Conservation (phyloP, 2,329 filamentous ascomycete species). For the Epichloe uncinata region DNA sequence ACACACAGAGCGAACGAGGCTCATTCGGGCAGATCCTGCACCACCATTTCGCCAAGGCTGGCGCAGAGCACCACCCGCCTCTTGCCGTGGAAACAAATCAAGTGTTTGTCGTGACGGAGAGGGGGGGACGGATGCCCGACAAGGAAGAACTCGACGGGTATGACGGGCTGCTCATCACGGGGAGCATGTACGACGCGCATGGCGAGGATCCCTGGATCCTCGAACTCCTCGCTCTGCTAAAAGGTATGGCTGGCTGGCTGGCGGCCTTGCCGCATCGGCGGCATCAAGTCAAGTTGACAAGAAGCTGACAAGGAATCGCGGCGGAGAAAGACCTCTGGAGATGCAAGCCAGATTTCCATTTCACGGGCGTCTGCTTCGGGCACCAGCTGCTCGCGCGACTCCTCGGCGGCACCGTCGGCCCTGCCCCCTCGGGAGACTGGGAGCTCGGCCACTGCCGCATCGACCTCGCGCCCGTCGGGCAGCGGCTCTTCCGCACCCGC, state of each 20-base stretch:
- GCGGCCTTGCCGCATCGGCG: too few relatives aligned
- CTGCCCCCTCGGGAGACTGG: slow-evolving; percentile 53
- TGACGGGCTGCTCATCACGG: slow-evolving; percentile 63
- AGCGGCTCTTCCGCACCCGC: slow-evolving; percentile 32
- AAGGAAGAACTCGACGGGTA: slow-evolving; percentile 43
- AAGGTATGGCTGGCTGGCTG: slow-evolving; percentile 16
- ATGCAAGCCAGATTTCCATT: slow-evolving; percentile 34
- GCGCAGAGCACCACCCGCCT: slow-evolving; percentile 36
- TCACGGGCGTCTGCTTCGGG: slow-evolving; percentile 71
- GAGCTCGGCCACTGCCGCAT: slow-evolving; percentile 57
- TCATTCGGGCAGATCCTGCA: slow-evolving; percentile 41
- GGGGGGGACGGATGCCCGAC: slow-evolving; percentile 32
- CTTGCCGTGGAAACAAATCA: slow-evolving; percentile 41
- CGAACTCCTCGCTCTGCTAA: slow-evolving; percentile 47
- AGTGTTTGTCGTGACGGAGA: slow-evolving; percentile 38
- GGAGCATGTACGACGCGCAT: slow-evolving; percentile 56
- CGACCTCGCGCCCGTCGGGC: slow-evolving; percentile 49
- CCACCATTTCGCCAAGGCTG: slow-evolving; percentile 35
- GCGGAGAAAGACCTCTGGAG: slow-evolving; percentile 32
- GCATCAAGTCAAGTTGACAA: too few relatives aligned
- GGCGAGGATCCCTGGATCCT: slow-evolving; percentile 61
- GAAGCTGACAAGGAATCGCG: neutral
- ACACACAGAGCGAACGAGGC: slow-evolving; percentile 34
- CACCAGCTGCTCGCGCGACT: slow-evolving; percentile 68
- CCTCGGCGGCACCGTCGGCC: slow-evolving; percentile 51